phyloP scores from a whole-genome alignment of 2,329 filamentous ascomycete genomes.

The Scedosporium dehoogii region DNA sequence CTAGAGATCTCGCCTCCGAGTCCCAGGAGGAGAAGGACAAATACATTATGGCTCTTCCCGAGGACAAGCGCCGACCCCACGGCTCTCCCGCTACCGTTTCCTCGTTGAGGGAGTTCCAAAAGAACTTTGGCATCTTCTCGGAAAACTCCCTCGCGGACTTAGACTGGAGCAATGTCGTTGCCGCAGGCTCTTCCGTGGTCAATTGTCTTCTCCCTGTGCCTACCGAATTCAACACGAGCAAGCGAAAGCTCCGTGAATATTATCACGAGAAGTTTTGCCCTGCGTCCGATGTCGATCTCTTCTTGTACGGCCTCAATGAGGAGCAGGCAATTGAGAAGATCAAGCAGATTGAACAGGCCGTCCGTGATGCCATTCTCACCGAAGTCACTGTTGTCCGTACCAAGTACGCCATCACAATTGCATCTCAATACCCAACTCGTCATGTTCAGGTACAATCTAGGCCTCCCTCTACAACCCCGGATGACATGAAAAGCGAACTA shows the following conservation, averaged over 20 bases:
- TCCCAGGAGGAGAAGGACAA: constrained; percentile 47
- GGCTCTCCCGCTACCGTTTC: constrained; percentile 59
- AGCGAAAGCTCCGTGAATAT: constrained; percentile 57
- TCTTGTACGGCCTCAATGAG: constrained; percentile 70
- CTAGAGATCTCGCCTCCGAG: constrained; percentile 49
- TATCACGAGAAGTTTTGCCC: constrained; percentile 76
- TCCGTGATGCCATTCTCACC: constrained; percentile 68
- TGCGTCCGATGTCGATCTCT: constrained; percentile 79
- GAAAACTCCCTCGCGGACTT: constrained; percentile 67
- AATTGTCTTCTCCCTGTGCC: constrained; percentile 69
- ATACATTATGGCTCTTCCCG: constrained; percentile 60
- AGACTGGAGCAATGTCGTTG: constrained; percentile 76
- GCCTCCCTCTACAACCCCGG: background rate
- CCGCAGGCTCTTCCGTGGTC: constrained; percentile 69
- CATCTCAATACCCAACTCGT: constrained; percentile 70
- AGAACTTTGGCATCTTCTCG: constrained; percentile 74
- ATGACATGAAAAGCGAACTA: constrained; percentile 3
- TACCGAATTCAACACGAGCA: constrained; percentile 48
- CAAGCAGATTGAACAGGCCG: constrained; percentile 64
- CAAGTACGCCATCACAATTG: constrained; percentile 81
- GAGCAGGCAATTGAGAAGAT: constrained; percentile 76
- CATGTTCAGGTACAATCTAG: constrained; percentile 51
- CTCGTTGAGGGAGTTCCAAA: constrained; percentile 59
- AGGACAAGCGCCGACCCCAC: constrained; percentile 49
- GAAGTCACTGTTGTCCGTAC: constrained; percentile 78